Evolutionary conservation across 768 basidiomycete species (phyloP), one percentile per base, ranked within the genome.

Genomic region (Macrolepiota dolichaula): DNA sequence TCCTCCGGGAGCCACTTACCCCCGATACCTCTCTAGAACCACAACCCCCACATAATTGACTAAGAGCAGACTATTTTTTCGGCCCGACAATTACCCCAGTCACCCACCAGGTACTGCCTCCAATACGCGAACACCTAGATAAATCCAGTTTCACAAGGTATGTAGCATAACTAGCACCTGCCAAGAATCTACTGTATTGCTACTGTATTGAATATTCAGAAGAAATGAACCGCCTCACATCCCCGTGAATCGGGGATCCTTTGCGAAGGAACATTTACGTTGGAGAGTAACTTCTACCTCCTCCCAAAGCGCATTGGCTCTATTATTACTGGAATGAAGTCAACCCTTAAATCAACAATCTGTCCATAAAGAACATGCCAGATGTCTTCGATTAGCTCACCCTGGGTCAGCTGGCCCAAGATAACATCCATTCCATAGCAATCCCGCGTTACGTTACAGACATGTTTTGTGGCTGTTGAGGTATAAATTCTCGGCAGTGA

Each of bases 61-160:
- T 19, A 27, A 42, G 15, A 6, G 10, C 12, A 29, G 54, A 40
- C 32, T 19, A n/a, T 19, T 36, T 53, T 37, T 12, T 53, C 52
- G 52, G 52, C 9, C 52, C 52, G 52, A 53, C 19, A 40, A 53
- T 53, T 38, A 53, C n/a, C 52, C 52, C 52, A 37, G 52, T 53
- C 52, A 32, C 38, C 52, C 37, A 12, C 52, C 52, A 25, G 19
- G 40, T 38, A 36, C 40, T 44, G n/a, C 19, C 38, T 40, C n/a
- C 11, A 40, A 29, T 37, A 22, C 12, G 17, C 42, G 19, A 44
- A n/a, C 19, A 44, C 9, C 15, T 15, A 17, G n/a, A 3, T 6
- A 44, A 15, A 15, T 15, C 42, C 19, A 44, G 42, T 19, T 15
- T 44, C 7, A 17, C 42, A 44, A 7, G n/a, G n/a, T n/a, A n/a